Evolutionary conservation across 2,329 filamentous ascomycete species (phyloP), one percentile per base, ranked within the genome.

Genomic region (Fusarium pseudoanthophilum): DNA sequence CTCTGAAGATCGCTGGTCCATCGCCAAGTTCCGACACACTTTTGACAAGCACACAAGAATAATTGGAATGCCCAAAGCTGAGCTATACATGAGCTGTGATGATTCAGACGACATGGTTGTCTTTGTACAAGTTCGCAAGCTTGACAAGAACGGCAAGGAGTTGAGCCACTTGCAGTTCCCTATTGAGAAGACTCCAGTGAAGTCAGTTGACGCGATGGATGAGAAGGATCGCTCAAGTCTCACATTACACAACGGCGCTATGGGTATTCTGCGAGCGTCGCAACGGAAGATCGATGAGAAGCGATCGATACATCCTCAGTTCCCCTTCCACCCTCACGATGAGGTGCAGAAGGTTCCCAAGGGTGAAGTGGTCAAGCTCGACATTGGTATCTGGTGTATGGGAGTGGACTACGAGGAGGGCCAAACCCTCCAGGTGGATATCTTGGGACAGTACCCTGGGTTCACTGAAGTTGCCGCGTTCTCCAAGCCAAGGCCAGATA

Each of bases 11-110:
- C 66, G 71, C 15, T 71, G 66, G 52, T 73, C 71, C 1, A 67
- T 73, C 20, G 49, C 71, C 20, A 73, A 73, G 28, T 73, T 73
- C 37, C 36, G 62, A 21, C 34, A 73, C 53, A 71, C 55, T 4
- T 74, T 73, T 11, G n/a, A 46, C 7, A 64, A 71, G 28, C 61
- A 69, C 9, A 42, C 71, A 5, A 59, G 71, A 1, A 62, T 73
- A 3, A 55, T 73, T 0, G 71, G 71, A 11, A 61, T 73, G 24
- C 71, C 71, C 2, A 73, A 73, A 26, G 67, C 59, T 10, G 71
- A 73, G 11, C 48, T 73, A 0, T 74, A 74, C 28, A 71, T 74
- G 71, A 73, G 71, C 24, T 72, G 74, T 3, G 64, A 73, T 15
- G 74, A 64, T 9, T 37, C 64, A 28, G 64, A 68, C 2, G 65